A percentile compares a stretch with the other conserved stretches of the same genome.
phyloP scores from a whole-genome alignment of 805 yeast species.

The Cephaloascus albidus region DNA sequence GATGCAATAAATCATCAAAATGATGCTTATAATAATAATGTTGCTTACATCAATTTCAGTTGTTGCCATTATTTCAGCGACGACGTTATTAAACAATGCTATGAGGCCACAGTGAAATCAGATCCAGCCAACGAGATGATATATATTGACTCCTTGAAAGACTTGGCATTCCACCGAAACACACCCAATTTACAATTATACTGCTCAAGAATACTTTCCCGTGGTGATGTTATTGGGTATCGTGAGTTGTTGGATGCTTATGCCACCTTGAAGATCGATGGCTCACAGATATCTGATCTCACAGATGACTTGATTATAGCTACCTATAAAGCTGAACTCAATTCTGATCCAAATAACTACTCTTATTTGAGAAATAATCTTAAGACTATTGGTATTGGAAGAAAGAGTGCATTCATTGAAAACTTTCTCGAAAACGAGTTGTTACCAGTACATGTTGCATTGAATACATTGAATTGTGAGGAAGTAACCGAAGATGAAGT shows the following conservation, averaged over 20 bases:
- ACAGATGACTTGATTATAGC: slow-evolving; percentile 24
- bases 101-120: slow-evolving; percentile 23
- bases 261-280: slow-evolving; percentile 19
- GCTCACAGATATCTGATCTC: slow-evolving; percentile 2
- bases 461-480: slow-evolving; percentile 26
- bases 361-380: slow-evolving; percentile 21
- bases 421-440: slow-evolving; percentile 19
- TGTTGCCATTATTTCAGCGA: slow-evolving; percentile 22
- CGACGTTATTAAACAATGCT: slow-evolving; percentile 29
- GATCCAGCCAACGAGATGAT: slow-evolving; percentile 10
- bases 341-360: slow-evolving; percentile 25
- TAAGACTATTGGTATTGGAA: slow-evolving; percentile 15
- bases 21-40: slow-evolving; percentile 13
- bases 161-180: slow-evolving; percentile 37
- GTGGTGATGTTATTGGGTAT: slow-evolving; percentile 23
- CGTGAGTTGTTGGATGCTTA: slow-evolving; percentile 23
- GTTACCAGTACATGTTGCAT: slow-evolving; percentile 22
- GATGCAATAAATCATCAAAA: slow-evolving; percentile 17
- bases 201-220: slow-evolving; percentile 36
- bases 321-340: slow-evolving; percentile 19
- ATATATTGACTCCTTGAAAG: slow-evolving; percentile 50
- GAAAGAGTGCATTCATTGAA: slow-evolving; percentile 11
- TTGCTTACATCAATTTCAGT: slow-evolving; percentile 20
- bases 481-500: slow-evolving; percentile 49
- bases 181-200: slow-evolving; percentile 34